Percentiles rank a stretch among this genome's conserved stretches.
phyloP scores from a whole-genome alignment of 2,329 filamentous ascomycete species.

The Aspergillus felis region DNA sequence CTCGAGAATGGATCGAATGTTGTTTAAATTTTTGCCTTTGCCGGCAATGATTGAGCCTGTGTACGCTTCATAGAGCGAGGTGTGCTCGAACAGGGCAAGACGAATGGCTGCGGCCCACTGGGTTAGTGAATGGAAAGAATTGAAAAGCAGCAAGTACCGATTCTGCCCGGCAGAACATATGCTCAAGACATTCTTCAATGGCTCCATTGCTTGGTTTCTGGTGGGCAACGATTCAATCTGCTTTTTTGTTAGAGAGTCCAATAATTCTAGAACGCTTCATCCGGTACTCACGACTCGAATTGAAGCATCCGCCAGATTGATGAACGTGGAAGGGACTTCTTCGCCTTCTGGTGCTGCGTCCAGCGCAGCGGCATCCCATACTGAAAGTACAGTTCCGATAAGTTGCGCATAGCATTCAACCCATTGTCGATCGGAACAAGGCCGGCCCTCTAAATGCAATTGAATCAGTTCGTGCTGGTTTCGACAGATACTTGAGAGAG shows the following conservation, averaged over 20 bases:
- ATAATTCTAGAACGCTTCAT: neutral
- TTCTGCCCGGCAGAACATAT: slow-evolving; percentile 95
- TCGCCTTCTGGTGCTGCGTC: slow-evolving; percentile 81
- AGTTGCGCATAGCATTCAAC: slow-evolving; percentile 96
- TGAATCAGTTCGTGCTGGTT: slow-evolving; percentile 25
- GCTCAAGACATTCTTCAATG: slow-evolving; percentile 89
- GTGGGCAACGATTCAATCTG: slow-evolving; percentile 88
- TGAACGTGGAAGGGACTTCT: slow-evolving; percentile 85
- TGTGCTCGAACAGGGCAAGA: slow-evolving; percentile 89
- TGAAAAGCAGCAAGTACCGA: slow-evolving; percentile 93
- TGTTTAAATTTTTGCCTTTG: slow-evolving; percentile 85
- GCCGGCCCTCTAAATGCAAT: slow-evolving; percentile 66
- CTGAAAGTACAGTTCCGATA: slow-evolving; percentile 86
- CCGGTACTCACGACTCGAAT: slow-evolving; percentile 79
- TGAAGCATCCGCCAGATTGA: slow-evolving; percentile 94
- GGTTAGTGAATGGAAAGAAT: slow-evolving; percentile 84
- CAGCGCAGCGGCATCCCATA: slow-evolving; percentile 92
- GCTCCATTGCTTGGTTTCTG: slow-evolving; percentile 69
- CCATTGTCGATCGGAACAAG: slow-evolving; percentile 84
- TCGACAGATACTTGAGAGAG: neutral
- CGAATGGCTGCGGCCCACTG: slow-evolving; percentile 96
- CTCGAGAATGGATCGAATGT: slow-evolving; percentile 85
- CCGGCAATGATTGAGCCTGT: slow-evolving; percentile 93
- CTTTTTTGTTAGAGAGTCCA: slow-evolving; percentile 23
- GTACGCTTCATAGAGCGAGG: slow-evolving; percentile 90